Conservation (phyloP, 768 basidiomycete genomes). For the Melanogaster broomeanus region DNA sequence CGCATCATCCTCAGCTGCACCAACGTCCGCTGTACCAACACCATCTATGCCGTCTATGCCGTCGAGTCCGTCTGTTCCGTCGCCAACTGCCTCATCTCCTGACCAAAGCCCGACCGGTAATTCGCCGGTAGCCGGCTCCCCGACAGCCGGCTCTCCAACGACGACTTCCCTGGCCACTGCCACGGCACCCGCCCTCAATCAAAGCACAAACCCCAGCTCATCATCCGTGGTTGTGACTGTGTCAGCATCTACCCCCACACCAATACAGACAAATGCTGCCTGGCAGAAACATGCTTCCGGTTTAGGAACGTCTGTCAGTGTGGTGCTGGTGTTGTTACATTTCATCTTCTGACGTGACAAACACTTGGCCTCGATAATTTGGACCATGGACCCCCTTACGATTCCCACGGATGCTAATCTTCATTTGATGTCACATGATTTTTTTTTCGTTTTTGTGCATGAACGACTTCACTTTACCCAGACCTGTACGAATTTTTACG, state of each 20-base stretch:
- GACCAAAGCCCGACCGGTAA: neutral
- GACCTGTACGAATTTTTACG: conserved; percentile 19
- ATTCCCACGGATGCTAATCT: conserved; percentile 9
- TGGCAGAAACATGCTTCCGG: conserved; percentile 23
- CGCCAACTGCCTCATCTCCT: conserved; percentile 4
- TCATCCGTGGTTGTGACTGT: conserved; percentile 7
- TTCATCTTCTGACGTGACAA: conserved; percentile 21
- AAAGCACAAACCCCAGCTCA: neutral
- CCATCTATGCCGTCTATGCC: conserved; percentile 10
- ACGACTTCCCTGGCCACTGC: neutral
- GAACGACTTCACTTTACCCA: conserved; percentile 1
- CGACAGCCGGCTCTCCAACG: neutral
- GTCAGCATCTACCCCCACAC: conserved; percentile 6
- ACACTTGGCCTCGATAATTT: conserved; percentile 8
- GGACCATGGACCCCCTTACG: conserved; percentile 9
- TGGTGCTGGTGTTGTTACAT: conserved; percentile 16
- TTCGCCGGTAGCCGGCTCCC: conserved; percentile 2
- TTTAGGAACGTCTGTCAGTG: conserved; percentile 12
- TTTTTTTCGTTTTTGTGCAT: conserved; percentile 20
- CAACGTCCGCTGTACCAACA: conserved; percentile 28
- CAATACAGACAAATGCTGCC: conserved; percentile 24
- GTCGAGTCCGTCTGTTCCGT: conserved; percentile 3
- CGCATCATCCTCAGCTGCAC: conserved; percentile 40
- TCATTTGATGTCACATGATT: conserved; percentile 7
- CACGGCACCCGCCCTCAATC: conserved; percentile 1